A percentile compares a stretch with the other conserved stretches of the same genome.
phyloP scores from a whole-genome alignment of 768 basidiomycete species.

The Lentinula detonsa region DNA sequence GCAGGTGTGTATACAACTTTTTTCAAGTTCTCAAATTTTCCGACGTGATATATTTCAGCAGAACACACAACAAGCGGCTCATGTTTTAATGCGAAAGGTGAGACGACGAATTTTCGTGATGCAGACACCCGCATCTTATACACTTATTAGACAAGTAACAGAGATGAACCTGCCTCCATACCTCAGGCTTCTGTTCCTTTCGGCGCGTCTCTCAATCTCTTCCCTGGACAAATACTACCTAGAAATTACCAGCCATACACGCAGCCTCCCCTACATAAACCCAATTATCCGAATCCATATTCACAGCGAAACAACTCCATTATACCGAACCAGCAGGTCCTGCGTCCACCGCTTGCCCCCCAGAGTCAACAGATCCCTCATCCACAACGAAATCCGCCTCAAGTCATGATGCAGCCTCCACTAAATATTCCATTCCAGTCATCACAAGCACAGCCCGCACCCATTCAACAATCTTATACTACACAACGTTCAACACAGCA shows the following conservation, averaged over 20 bases:
- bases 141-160: not conserved
- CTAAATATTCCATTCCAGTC: not conserved
- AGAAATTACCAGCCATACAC: constrained; percentile 20
- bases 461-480: not conserved
- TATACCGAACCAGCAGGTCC: not conserved
- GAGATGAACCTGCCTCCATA: not conserved
- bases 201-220: constrained; percentile 43
- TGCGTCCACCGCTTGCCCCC: not conserved
- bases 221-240: constrained; percentile 54
- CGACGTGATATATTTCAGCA: not conserved
- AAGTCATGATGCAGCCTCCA: not conserved
- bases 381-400: not conserved
- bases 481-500: not conserved
- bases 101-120: not conserved
- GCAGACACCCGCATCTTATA: not conserved
- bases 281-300: not conserved
- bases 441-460: not conserved
- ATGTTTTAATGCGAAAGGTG: not conserved
- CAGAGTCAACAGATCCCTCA: not conserved
- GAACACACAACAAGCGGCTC: not conserved
- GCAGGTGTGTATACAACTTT: not conserved
- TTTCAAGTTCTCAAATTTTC: not conserved
- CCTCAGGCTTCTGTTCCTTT: not conserved
- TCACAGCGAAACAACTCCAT: not conserved
- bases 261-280: not conserved